A percentile compares a stretch with the other conserved stretches of the same genome.
Evolutionary conservation across 306 rosid species (phyloP).

Genomic region (Vicia sativa): DNA sequence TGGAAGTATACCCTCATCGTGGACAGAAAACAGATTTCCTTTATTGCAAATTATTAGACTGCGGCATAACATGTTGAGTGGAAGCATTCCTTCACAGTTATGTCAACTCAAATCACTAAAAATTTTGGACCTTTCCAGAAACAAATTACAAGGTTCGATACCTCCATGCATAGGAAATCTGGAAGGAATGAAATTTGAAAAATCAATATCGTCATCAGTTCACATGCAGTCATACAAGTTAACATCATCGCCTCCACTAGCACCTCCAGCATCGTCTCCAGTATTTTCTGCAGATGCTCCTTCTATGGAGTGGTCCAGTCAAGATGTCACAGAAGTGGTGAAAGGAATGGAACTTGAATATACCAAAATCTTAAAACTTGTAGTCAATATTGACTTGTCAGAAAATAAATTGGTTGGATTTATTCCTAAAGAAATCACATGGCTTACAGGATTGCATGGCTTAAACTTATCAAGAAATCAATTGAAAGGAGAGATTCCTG

Average conservation of each 20-base stretch:
- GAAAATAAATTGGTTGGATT: conserved; percentile 26
- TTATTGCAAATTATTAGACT: conserved; percentile 28
- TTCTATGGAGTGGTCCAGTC: not conserved
- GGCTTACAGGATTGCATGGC: conserved; percentile 14
- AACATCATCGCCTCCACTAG: too few relatives aligned
- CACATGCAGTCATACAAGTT: too few relatives aligned
- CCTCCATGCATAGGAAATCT: conserved; percentile 30
- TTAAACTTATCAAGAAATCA: conserved; percentile 31
- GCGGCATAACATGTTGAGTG: conserved; percentile 11
- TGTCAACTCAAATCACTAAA: conserved; percentile 12
- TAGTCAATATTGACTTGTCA: conserved; percentile 34
- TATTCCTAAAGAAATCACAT: conserved; percentile 6
- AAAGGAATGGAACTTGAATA: conserved; percentile 30
- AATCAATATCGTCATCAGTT: too few relatives aligned
- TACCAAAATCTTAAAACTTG: not conserved
- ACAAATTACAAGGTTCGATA: conserved; percentile 28
- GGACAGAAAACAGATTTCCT: not conserved
- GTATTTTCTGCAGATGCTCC: too few relatives aligned
- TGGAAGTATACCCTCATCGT: conserved; percentile 30
- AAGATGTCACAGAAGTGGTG: not conserved
- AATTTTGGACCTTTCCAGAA: conserved; percentile 33
- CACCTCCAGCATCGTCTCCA: too few relatives aligned
- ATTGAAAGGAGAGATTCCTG: conserved; percentile 25
- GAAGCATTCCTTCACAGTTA: conserved; percentile 25
- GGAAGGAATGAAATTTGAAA: conserved; percentile 14